Conservation (phyloP, 768 basidiomycete genomes). For the Pleurotus eryngii region DNA sequence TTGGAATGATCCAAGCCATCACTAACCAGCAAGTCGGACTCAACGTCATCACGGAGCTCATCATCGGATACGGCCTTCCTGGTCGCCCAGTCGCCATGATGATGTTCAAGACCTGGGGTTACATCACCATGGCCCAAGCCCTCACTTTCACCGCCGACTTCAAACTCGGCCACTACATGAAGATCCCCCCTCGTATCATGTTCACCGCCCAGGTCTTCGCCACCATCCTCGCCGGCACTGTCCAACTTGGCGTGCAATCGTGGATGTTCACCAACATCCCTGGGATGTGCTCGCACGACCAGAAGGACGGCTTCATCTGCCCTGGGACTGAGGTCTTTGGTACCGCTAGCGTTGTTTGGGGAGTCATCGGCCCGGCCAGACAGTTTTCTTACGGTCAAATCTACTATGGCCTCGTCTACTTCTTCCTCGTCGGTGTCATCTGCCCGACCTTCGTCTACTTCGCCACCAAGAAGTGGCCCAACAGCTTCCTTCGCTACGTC, state of each 20-base stretch:
- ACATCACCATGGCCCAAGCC: slow-evolving; percentile 61
- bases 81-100: slow-evolving; percentile 80
- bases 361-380: slow-evolving; percentile 75
- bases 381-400: slow-evolving; percentile 66
- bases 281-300: slow-evolving; percentile 51
- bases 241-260: slow-evolving; percentile 70
- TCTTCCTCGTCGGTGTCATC: slow-evolving; percentile 75
- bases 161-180: slow-evolving; percentile 80
- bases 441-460: slow-evolving; percentile 56
- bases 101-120: slow-evolving; percentile 85
- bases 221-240: slow-evolving; percentile 64
- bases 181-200: slow-evolving; percentile 71
- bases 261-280: slow-evolving; percentile 76
- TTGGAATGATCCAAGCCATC: slow-evolving; percentile 76
- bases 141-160: slow-evolving; percentile 70
- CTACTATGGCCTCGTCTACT: slow-evolving; percentile 58
- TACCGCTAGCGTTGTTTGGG: slow-evolving; percentile 78
- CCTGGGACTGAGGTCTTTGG: slow-evolving; percentile 71
- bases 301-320: slow-evolving; percentile 67
- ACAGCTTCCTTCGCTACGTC: slow-evolving; percentile 57
- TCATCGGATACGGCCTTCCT: slow-evolving; percentile 77
- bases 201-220: slow-evolving; percentile 70
- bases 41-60: slow-evolving; percentile 74
- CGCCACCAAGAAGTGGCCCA: slow-evolving; percentile 57
- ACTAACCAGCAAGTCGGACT: slow-evolving; percentile 37